Evolutionary conservation across 768 basidiomycete species (phyloP).

Genomic region (Pisolithus albus): DNA sequence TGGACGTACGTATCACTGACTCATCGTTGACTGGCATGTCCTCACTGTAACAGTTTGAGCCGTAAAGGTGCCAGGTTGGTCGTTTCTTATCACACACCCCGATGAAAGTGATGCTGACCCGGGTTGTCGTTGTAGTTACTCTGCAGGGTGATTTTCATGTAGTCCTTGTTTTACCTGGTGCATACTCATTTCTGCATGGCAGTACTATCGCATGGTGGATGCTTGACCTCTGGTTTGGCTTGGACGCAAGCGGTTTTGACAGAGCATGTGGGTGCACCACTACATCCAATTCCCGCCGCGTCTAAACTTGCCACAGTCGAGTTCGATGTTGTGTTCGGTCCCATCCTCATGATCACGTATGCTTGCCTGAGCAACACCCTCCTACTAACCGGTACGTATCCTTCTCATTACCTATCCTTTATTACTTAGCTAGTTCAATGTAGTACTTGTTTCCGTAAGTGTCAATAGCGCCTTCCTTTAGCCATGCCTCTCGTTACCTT

Average conservation of each 20-base stretch:
- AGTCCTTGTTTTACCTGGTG: not conserved
- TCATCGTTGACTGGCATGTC: not conserved
- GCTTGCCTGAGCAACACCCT: constrained; percentile 91
- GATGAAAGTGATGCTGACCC: not conserved
- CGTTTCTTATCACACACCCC: not conserved
- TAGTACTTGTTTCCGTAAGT: constrained; percentile 75
- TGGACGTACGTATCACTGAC: constrained; percentile 66
- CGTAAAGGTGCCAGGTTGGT: constrained; percentile 53
- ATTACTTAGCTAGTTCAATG: constrained; percentile 4
- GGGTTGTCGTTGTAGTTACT: constrained; percentile 20
- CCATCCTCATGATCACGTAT: constrained; percentile 84
- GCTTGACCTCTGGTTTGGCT: constrained; percentile 90
- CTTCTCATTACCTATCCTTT: not conserved
- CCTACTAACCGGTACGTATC: constrained; percentile 70
- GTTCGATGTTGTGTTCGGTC: constrained; percentile 87
- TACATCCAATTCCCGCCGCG: not conserved
- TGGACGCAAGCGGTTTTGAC: constrained; percentile 88
- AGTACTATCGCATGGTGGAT: constrained; percentile 90
- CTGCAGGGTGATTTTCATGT: constrained; percentile 29
- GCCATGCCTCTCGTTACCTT: not conserved
- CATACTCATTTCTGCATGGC: constrained; percentile 6
- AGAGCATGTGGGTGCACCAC: constrained; percentile 53
- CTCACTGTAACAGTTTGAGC: constrained; percentile 42
- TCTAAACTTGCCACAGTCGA: constrained; percentile 35
- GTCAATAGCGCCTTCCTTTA: constrained; percentile 7